Percentiles rank a stretch among this genome's conserved stretches.
phyloP scores from a whole-genome alignment of 352 stramenopile genomes.

The Phytophthora hibernalis region DNA sequence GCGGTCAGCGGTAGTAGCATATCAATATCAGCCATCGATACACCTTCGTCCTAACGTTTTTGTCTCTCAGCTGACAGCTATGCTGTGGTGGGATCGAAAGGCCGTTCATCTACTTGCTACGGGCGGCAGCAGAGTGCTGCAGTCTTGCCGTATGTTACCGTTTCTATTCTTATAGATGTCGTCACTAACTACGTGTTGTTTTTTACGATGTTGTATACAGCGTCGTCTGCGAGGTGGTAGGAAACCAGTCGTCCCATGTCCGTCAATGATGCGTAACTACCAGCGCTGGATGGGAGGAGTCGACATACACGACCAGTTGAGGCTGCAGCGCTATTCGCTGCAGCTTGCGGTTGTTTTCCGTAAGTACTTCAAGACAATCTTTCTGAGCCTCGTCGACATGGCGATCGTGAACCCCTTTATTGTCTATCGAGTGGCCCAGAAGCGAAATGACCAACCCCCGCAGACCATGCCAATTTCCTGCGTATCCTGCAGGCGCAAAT shows the following conservation, averaged over 20 bases:
- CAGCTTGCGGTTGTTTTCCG: background rate
- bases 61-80: background rate
- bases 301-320: too few relatives aligned
- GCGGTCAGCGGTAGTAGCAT: too few relatives aligned
- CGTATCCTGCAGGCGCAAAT: background rate
- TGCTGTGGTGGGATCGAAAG: background rate
- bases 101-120: background rate
- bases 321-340: too few relatives aligned
- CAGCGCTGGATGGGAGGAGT: too few relatives aligned
- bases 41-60: too few relatives aligned
- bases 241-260: background rate
- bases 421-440: background rate
- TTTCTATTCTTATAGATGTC: too few relatives aligned
- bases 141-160: background rate
- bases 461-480: background rate
- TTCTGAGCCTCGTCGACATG: background rate
- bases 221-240: background rate
- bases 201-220: background rate
- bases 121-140: background rate
- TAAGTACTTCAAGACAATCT: background rate
- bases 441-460: background rate
- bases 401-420: background rate
- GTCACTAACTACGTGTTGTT: background rate
- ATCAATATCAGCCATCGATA: too few relatives aligned
- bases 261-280: background rate